Base-by-base conservation (phyloP, 148 eudicot species). In the Bassia scoparia region DNA sequence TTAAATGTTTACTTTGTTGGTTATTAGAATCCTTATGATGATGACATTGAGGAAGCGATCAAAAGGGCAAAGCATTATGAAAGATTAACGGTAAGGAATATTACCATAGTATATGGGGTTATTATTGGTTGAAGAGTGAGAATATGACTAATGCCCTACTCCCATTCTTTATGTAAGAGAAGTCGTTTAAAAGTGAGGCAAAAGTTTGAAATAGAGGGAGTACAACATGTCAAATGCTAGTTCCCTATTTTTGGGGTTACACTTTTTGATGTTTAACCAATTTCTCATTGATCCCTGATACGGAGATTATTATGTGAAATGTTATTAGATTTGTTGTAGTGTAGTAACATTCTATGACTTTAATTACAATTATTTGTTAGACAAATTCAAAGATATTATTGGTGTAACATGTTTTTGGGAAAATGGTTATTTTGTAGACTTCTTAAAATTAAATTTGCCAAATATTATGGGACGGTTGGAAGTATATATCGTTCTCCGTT, bases 31-130 rank as follows among this genome's bases (percentile, higher is more conserved):
- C 55, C 55, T 52, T 17, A 17, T 52, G 55, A 52, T 52, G 55
- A 52, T 52, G 55, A 52, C 55, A 52, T 52, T 52, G 55, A 52
- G 55, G 55, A 52, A 52, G 55, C 55, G 20, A 52, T 52, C 23
- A 52, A 52, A 52, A 52, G 20, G 55, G 55, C 55, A 23, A 52
- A 52, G 55, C 55, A 52, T n/a, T 52, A 52, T 52, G 5, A 20
- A 23, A 52, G 24, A 52, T 52, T 52, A 23, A 52, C n/a, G 23
- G 55, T 52, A 52, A 52, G 55, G 55, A 52, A 52, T 52, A 41
- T 41, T 41, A 41, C 46, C 46, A 41, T 41, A 41, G 12, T 41
- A 41, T 41, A 41, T 41, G 46, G 44, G 46, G 46, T 41, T 41
- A 41, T 41, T 5, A 5, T 41, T 41, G 46, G 12, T 41, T 41